Base-by-base conservation (phyloP, 164 flowering plant genomes). In the Vitis riparia region DNA sequence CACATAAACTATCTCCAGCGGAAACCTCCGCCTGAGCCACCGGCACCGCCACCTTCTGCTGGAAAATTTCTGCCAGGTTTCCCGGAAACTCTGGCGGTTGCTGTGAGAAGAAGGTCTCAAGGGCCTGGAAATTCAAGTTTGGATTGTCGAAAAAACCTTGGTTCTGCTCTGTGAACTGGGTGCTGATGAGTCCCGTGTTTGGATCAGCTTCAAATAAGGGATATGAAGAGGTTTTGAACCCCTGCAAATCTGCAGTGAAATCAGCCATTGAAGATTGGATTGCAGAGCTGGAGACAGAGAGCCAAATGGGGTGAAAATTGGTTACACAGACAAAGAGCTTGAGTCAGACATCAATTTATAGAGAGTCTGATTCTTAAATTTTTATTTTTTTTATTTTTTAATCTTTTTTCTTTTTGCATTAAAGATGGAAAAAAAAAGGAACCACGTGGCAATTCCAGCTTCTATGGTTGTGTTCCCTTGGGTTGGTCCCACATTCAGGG, bases 371-470 rank as follows among this genome's bases (percentile, higher is more conserved):
- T 56, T 0, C 17, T n/a, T 5, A 55, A 16, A 13, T 59, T 5
- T 13, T 2, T 29, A 2, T 17, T 6, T 19, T 14, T 14, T 49
- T 8, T 5, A 3, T 47, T 58, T 37, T 8, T 1, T 4, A 11
- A 3, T 49, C 48, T 59, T 58, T 44, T 37, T 48, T 15, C 2
- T 19, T 64, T 23, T 47, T 48, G n/a, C 11, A 8, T 10, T 12
- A n/a, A 50, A 62, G 19, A 16, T 53, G 29, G 55, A n/a, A 62
- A 53, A 53, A 27, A 65, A 63, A 72, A 71, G 63, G 58, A 69
- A 69, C 67, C 78, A 79, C 83, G 78, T 79, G 81, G 82, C 78
- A 70, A 50, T 52, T 69, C 63, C 53, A 64, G 73, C 68, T 74
- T 77, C 82, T 70, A 16, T 68, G 70, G 66, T 73, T 77, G 47